phyloP scores from a whole-genome alignment of 352 stramenopile genomes.

The Phytopythium delawarense region DNA sequence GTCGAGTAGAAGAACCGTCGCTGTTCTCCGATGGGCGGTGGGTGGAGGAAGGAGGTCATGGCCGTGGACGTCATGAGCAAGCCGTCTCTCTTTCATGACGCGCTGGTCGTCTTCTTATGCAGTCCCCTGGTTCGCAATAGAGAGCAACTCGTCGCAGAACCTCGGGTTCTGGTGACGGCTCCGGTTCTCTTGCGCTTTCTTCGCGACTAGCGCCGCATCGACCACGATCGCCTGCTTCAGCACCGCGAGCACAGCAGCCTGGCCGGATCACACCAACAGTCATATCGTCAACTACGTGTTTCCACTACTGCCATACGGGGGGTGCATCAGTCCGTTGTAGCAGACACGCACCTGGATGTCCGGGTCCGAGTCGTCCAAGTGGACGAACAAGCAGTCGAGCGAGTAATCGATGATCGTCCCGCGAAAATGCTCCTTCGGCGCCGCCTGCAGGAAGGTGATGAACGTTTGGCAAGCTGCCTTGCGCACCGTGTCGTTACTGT shows the following conservation, averaged over 20 bases:
- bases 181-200: conserved; percentile 75
- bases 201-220: conserved; percentile 48
- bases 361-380: conserved; percentile 86
- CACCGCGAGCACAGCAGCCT: conserved; percentile 69
- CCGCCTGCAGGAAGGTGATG: conserved; percentile 78
- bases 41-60: too few species aligned
- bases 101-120: conserved; percentile 11
- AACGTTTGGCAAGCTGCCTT: conserved; percentile 86
- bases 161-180: conserved; percentile 62
- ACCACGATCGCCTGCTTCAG: conserved; percentile 61
- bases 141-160: conserved; percentile 69
- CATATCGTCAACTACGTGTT: neutral
- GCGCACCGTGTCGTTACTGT: conserved; percentile 89
- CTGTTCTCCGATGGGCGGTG: neutral
- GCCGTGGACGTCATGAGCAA: neutral
- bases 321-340: neutral
- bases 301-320: neutral
- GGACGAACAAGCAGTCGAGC: conserved; percentile 88
- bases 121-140: conserved; percentile 28
- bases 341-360: conserved; percentile 65
- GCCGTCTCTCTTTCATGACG: neutral
- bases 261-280: neutral
- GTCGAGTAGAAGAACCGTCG: conserved; percentile 19
- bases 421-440: conserved; percentile 79
- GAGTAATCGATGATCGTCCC: conserved; percentile 90